These are phyloP conservation scores for Solidago caesia DNA, from an alignment of 129 eudicot species.

Conservation along the genomic window DNA sequence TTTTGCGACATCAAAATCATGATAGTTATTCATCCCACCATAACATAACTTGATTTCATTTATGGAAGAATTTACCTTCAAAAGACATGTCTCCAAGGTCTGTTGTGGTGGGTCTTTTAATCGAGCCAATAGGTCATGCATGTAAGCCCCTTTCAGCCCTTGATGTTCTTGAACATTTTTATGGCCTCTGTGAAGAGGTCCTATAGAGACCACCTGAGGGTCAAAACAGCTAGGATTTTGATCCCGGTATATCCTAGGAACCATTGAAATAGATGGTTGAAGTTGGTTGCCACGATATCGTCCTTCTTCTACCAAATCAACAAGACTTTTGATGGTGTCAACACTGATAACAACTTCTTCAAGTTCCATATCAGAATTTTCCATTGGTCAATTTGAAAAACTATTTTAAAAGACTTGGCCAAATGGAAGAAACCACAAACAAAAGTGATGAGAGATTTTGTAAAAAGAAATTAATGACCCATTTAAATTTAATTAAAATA, in stretches of 20 bases:
- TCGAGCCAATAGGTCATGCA: conserved; percentile 3
- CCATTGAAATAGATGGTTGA: conserved; percentile 3
- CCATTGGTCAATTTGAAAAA: too few species aligned
- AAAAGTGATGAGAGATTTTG: too few species aligned
- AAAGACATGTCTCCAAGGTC: not conserved
- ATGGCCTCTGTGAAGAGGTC: too few species aligned
- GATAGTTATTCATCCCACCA: not conserved
- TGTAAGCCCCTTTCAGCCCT: conserved; percentile 12
- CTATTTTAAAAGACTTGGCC: too few species aligned
- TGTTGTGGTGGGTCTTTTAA: not conserved
- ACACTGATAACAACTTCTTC: too few species aligned
- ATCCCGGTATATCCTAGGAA: not conserved
- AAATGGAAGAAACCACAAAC: too few species aligned
- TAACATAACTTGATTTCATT: not conserved
- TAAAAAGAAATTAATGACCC: too few species aligned
- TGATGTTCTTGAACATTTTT: not conserved
- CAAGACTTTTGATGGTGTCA: too few species aligned
- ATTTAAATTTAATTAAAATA: too few species aligned
- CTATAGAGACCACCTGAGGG: conserved; percentile 28
- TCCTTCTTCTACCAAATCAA: too few species aligned
- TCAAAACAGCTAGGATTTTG: not conserved
- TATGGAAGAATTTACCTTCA: not conserved
- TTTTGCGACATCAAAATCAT: not conserved
- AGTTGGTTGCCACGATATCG: not conserved
- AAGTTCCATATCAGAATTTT: too few species aligned